Conservation (phyloP, 2,329 filamentous ascomycete genomes). For the Aspergillus novofumigatus region DNA sequence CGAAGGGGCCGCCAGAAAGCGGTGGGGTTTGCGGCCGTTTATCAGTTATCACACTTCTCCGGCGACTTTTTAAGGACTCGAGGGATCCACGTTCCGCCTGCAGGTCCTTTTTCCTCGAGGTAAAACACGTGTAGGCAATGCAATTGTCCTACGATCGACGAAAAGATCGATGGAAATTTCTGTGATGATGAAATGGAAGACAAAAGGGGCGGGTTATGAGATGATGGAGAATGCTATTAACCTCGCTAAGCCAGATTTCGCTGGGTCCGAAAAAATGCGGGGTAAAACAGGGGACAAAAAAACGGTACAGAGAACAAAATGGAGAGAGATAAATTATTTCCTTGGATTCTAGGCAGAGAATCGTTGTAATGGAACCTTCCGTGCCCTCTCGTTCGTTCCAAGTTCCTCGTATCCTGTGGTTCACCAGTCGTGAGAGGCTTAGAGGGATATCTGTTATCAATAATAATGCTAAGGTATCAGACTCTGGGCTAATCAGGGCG, state of each 20-base stretch:
- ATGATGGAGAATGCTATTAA: background rate
- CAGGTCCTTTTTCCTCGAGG: background rate
- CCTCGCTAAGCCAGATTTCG: background rate
- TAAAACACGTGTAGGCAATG: background rate
- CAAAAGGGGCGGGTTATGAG: slow-evolving; percentile 5
- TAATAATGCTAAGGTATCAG: slow-evolving; percentile 8
- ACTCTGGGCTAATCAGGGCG: slow-evolving; percentile 1
- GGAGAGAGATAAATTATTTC: background rate
- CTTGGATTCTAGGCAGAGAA: background rate
- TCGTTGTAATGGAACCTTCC: background rate
- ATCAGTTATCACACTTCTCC: slow-evolving; percentile 18
- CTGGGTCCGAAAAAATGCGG: slow-evolving; percentile 20
- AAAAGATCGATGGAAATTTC: background rate
- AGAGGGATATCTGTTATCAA: slow-evolving; percentile 12
- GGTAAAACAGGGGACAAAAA: slow-evolving; percentile 16
- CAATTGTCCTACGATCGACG: slow-evolving; percentile 5
- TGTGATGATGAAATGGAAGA: background rate
- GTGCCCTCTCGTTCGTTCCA: background rate
- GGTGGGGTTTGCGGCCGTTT: slow-evolving; percentile 25
- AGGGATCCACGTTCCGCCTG: background rate
- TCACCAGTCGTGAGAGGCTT: background rate
- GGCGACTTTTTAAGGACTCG: slow-evolving; percentile 4
- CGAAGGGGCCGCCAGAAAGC: slow-evolving; percentile 32
- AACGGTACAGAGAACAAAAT: too few relatives aligned
- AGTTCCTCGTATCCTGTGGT: background rate